Evolutionary conservation across 2,329 filamentous ascomycete species (phyloP), one percentile per base, ranked within the genome.

Genomic region (Talaromyces verruculosus): DNA sequence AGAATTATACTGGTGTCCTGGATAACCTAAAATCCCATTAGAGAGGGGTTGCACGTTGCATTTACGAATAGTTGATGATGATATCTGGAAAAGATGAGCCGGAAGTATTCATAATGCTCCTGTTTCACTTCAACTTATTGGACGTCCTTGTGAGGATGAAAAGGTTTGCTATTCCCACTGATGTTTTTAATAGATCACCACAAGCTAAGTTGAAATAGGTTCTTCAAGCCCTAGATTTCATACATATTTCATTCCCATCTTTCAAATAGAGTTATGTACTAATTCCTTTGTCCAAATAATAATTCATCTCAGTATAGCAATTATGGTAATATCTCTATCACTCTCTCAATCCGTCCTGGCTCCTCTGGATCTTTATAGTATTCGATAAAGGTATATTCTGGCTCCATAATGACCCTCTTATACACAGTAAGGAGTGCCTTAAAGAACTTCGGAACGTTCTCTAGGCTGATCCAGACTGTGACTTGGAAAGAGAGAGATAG

Each of bases 301-400:
- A 22, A 22, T 22, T 22, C 22, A 22, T 22, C 22, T 22, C 22
- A 22, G 22, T 22, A 22, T 22, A 22, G 22, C 22, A 22, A 22
- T 22, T 22, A 22, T 22, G 22, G 22, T 22, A 22, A 22, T 22
- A 22, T 22, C 22, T 22, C 22, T 22, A 22, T 22, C 22, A 22
- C 22, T 22, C 22, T 22, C 22, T 22, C 22, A 22, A 81, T 66
- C 37, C 72, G 73, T 1, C 79, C 79, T 0, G 79, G 78, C n/a
- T 79, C 73, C 25, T 77, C 74, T 0, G 72, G 69, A 65, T 71
- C 71, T 65, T 74, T 72, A 49, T 78, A 81, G 28, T 81, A 69
- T 68, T 83, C 77, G 69, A 83, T 83, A 71, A 80, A 83, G 1
- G 76, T 73, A 67, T 77, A 80, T 64, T 82, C 79, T 1, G 80